A percentile compares a stretch with the other conserved stretches of the same genome.
Conservation (phyloP, 2,329 filamentous ascomycete genomes). For the Exutisphaerella laricina region DNA sequence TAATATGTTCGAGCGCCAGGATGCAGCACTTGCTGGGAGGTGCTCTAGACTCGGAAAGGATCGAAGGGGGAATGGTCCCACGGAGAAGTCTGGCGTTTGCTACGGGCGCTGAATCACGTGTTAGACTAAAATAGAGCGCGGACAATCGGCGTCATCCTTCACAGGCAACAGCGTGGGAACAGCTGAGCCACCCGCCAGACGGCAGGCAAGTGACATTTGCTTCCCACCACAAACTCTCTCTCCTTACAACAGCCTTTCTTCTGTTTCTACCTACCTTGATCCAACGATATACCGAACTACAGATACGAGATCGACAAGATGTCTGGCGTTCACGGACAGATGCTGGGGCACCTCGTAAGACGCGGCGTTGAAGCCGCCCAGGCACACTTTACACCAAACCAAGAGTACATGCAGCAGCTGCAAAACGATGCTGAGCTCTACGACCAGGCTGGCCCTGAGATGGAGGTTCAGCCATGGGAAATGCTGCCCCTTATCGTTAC, state of each 20-base stretch:
- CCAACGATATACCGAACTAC: not conserved
- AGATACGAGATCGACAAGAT: slow-evolving; percentile 14
- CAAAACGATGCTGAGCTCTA: slow-evolving; percentile 28
- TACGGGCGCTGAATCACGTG: too few species aligned
- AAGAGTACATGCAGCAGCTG: slow-evolving; percentile 21
- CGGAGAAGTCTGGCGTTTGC: too few species aligned
- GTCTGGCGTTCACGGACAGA: slow-evolving; percentile 25
- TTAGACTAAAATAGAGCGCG: too few species aligned
- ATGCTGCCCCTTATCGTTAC: slow-evolving; percentile 32
- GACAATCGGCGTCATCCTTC: too few species aligned
- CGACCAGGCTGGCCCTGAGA: slow-evolving; percentile 23
- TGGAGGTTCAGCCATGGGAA: slow-evolving; percentile 25
- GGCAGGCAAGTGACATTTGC: not conserved
- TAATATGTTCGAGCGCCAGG: too few species aligned
- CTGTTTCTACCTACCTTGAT: not conserved
- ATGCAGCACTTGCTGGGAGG: too few species aligned
- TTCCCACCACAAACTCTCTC: not conserved
- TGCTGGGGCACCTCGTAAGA: slow-evolving; percentile 31
- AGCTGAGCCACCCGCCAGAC: not conserved
- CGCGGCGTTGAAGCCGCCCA: slow-evolving; percentile 31
- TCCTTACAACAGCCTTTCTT: too few species aligned
- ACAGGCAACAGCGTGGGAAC: too few species aligned
- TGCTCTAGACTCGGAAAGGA: too few species aligned
- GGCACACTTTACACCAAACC: slow-evolving; percentile 20
- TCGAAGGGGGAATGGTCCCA: too few species aligned